Percentiles rank a stretch among this genome's conserved stretches.
phyloP scores from a whole-genome alignment of 352 stramenopile genomes.

The Phytophthora rubi region DNA sequence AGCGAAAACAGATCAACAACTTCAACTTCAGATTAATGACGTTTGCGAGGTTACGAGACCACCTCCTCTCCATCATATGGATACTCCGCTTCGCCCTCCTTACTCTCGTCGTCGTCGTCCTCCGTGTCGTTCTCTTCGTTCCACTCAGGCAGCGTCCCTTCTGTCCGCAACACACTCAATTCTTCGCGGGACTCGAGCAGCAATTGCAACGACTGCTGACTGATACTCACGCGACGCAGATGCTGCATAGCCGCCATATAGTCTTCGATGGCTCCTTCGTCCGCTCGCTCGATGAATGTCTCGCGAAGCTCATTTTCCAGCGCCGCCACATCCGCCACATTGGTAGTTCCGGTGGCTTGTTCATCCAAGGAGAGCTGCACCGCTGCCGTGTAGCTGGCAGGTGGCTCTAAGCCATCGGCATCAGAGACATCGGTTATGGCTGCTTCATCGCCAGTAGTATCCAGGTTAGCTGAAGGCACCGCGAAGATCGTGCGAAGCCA shows the following conservation, averaged over 20 bases:
- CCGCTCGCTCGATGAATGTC: slow-evolving; percentile 67
- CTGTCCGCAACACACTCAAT: background rate
- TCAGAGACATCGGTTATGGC: background rate
- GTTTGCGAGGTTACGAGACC: slow-evolving; percentile 1
- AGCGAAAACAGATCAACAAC: background rate
- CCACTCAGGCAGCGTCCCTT: slow-evolving; percentile 21
- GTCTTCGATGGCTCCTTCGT: slow-evolving; percentile 69
- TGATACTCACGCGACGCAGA: slow-evolving; percentile 54
- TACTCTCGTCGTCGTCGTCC: slow-evolving; percentile 23
- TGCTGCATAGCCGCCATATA: slow-evolving; percentile 73
- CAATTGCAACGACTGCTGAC: slow-evolving; percentile 33
- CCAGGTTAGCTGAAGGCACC: background rate
- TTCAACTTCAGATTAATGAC: slow-evolving; percentile 30
- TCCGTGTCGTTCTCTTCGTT: slow-evolving; percentile 42
- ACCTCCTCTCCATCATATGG: slow-evolving; percentile 20
- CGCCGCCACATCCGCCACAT: slow-evolving; percentile 44
- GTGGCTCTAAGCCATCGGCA: background rate
- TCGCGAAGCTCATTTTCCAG: slow-evolving; percentile 71
- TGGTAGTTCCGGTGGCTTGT: slow-evolving; percentile 3
- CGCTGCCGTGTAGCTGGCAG: slow-evolving; percentile 44
- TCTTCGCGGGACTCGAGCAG: slow-evolving; percentile 25
- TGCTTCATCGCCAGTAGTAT: slow-evolving; percentile 17
- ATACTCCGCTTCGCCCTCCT: slow-evolving; percentile 23
- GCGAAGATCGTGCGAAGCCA: slow-evolving; percentile 36
- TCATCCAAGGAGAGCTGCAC: slow-evolving; percentile 36